These are phyloP conservation scores for Cyanophora paradoxa DNA, from an alignment of 78 protist species.

Conservation along the genomic window DNA sequence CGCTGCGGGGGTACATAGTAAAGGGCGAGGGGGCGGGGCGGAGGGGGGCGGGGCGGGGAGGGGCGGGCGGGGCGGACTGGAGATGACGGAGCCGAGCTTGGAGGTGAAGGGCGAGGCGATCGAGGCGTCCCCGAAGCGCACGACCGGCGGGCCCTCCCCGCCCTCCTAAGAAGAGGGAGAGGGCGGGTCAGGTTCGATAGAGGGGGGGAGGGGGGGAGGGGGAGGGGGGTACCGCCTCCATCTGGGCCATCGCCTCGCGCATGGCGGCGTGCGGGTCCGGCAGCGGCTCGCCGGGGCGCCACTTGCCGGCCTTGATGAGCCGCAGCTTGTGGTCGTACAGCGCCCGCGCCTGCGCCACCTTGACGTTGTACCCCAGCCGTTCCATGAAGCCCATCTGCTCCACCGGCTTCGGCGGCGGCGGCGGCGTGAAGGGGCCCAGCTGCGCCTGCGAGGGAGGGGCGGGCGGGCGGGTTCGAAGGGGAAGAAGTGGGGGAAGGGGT, in stretches of 20 bases:
- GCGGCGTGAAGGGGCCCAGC: too few relatives aligned
- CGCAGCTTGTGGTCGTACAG: background rate
- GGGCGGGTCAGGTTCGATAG: too few relatives aligned
- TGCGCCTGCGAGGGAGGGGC: too few relatives aligned
- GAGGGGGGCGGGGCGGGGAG: background rate
- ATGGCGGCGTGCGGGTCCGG: conserved; percentile 4
- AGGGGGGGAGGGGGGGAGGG: too few relatives aligned
- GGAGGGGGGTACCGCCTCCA: too few relatives aligned
- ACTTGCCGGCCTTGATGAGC: too few relatives aligned
- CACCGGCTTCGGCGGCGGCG: background rate
- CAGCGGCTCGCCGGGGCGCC: too few relatives aligned
- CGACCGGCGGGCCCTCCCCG: conserved; percentile 50
- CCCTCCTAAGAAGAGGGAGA: too few relatives aligned
- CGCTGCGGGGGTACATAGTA: background rate
- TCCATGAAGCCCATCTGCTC: background rate
- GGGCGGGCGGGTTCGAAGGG: background rate
- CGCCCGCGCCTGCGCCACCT: background rate
- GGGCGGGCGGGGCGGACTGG: background rate
- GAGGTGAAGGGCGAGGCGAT: conserved; percentile 97
- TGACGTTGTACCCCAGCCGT: background rate
- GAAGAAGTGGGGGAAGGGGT: too few relatives aligned
- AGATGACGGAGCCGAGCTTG: conserved; percentile 43
- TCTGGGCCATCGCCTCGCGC: background rate
- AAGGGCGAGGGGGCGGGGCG: background rate
- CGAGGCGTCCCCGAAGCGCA: conserved; percentile 90